These are phyloP conservation scores for Besnoitia besnoiti DNA, from an alignment of 169 alveolate species.

Conservation along the genomic window DNA sequence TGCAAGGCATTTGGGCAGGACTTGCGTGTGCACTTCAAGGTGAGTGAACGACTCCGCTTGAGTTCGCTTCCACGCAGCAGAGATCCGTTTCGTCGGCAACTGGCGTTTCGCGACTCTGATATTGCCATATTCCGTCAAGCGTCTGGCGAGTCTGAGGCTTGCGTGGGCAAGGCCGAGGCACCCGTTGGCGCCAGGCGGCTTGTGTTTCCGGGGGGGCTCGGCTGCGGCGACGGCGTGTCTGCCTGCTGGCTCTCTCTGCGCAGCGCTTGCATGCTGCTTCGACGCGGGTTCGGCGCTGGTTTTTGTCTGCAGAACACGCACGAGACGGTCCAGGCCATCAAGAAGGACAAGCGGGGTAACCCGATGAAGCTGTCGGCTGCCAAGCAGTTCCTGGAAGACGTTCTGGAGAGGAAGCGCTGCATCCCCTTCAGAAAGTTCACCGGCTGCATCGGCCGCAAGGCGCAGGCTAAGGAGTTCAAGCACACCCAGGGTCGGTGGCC, in stretches of 20 bases:
- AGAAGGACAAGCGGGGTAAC: slow-evolving; percentile 78
- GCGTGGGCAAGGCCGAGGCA: too few species aligned
- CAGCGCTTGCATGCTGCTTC: neutral
- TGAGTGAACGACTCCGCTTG: neutral
- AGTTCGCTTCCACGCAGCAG: neutral
- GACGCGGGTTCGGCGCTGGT: slow-evolving; percentile 68
- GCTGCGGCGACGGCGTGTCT: neutral
- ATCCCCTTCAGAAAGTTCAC: slow-evolving; percentile 96
- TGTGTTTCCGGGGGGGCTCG: too few species aligned
- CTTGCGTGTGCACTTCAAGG: slow-evolving; percentile 66
- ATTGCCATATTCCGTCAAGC: too few species aligned
- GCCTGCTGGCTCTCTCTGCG: neutral
- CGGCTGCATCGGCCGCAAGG: slow-evolving; percentile 98
- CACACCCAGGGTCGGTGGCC: slow-evolving; percentile 98
- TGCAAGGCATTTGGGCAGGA: slow-evolving; percentile 57
- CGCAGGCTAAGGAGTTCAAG: slow-evolving; percentile 95
- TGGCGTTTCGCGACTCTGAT: too few species aligned
- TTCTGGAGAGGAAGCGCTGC: slow-evolving; percentile 94
- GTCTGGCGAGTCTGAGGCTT: too few species aligned
- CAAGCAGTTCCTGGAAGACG: slow-evolving; percentile 93
- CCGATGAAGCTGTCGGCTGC: slow-evolving; percentile 91
- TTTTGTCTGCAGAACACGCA: slow-evolving; percentile 96
- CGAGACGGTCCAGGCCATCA: slow-evolving; percentile 96
- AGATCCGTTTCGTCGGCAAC: too few species aligned
- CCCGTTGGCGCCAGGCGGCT: too few species aligned